Conservation (phyloP, 1,284 basidiomycete species). For the Golubevia pallescens region DNA sequence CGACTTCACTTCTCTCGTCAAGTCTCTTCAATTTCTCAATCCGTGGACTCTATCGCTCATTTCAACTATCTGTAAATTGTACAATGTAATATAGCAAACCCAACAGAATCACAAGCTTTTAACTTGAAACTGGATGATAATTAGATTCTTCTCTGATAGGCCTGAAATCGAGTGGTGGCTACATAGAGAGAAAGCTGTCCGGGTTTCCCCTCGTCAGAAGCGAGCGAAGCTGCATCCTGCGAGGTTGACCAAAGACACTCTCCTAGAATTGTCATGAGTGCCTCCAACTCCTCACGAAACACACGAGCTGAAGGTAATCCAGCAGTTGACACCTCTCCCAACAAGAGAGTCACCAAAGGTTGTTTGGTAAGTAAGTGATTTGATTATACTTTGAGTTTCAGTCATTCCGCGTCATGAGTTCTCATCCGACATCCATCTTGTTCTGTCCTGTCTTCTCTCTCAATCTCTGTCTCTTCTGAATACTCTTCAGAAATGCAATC, state of each 20-base stretch:
- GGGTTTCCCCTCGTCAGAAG: slow-evolving; percentile 8
- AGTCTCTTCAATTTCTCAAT: not conserved
- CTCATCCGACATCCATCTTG: not conserved
- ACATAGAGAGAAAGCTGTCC: not conserved
- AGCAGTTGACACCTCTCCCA: slow-evolving; percentile 44
- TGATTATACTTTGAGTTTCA: too few relatives aligned
- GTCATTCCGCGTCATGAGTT: too few relatives aligned
- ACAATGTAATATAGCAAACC: too few relatives aligned
- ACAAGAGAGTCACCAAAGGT: slow-evolving; percentile 18
- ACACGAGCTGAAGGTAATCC: slow-evolving; percentile 29
- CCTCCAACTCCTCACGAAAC: not conserved
- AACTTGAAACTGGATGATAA: too few relatives aligned
- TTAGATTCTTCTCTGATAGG: not conserved
- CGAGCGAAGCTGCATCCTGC: too few relatives aligned
- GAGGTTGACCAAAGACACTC: too few relatives aligned
- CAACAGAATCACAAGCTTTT: not conserved
- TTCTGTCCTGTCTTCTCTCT: not conserved
- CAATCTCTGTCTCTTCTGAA: slow-evolving; percentile 8
- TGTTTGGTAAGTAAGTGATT: too few relatives aligned
- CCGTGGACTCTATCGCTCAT: not conserved
- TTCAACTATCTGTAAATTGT: too few relatives aligned
- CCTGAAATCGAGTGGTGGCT: slow-evolving; percentile 3
- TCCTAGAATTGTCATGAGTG: too few relatives aligned
- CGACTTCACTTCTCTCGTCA: not conserved
- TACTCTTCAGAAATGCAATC: too few relatives aligned